Base-by-base conservation (phyloP, 257 asterid genomes). In the Salvia hispanica region DNA sequence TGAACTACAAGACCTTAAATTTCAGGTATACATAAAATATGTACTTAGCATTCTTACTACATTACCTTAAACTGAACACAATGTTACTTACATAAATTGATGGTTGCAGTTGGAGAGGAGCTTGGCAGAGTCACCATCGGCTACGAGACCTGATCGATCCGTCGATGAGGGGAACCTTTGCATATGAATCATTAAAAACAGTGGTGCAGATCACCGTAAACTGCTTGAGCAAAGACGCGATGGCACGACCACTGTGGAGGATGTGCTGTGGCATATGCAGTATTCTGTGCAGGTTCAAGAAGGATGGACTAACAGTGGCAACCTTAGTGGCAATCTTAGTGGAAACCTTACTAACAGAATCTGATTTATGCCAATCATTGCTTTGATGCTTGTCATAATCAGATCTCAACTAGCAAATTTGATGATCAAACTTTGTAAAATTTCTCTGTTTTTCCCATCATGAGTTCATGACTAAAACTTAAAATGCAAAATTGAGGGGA, bases 211-310 rank as follows among this genome's bases (percentile, higher is more conserved):
- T 94, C 47, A 81, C 96, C 9, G 15, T 80, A 50, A 91, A 83
- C 73, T 94, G 99, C 80, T 76, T 94, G 58, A 71, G 79, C 64
- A 80, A 77, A 58, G 96, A 91, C 42, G 79, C 93, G 3, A 76
- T 69, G 77, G 77, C 68, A 15, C 83, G 96, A 2, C 97, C 99
- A 82, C 98, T 28, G 80, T 94, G 43, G 99, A 94, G 79, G 99
- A 94, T 57, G 96, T 91, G 82, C 89, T 94, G 6, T 94, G 99
- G 99, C 96, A 94, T 69, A 81, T 94, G 97, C 99, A 94, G 71
- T 94, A 94, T 61, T 94, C 99, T 7, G 82, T 87, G 57, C 99
- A 94, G 71, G 96, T 94, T 77, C 99, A 94, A 79, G 99, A 94
- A 82, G 99, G 99, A 33, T 86, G 98, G 97, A 85, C 81, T n/a